Evolutionary conservation across 208 protist species (phyloP).

Genomic region (Acanthamoeba triangularis): DNA sequence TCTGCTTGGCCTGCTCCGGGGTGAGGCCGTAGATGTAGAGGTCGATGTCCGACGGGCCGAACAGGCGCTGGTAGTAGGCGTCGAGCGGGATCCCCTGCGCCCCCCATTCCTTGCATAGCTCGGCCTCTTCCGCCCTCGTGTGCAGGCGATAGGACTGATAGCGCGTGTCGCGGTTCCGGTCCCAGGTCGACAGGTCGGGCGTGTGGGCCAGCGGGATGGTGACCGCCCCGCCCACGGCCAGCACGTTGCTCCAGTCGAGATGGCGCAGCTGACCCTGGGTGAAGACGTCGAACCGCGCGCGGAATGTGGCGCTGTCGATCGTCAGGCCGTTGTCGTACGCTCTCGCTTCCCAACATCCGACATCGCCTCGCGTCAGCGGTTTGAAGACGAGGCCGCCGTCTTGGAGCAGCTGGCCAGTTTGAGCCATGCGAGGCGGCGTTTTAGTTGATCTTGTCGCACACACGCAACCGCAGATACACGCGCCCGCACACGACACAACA

Average conservation of each 20-base stretch:
- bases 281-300: not conserved
- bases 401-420: not conserved
- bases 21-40: constrained; percentile 2
- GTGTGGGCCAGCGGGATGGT: not conserved
- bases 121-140: not conserved
- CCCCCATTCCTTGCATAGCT: not conserved
- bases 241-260: not conserved
- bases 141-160: not conserved
- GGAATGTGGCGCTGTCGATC: not conserved
- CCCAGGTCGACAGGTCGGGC: not conserved
- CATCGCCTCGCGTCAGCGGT: not conserved
- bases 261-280: not conserved
- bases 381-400: not conserved
- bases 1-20: not conserved
- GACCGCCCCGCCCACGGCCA: not conserved
- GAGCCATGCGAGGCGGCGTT: too few species aligned
- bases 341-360: not conserved
- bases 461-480: too few species aligned
- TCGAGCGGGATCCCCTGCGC: constrained; percentile 1
- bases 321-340: not conserved
- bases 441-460: not conserved
- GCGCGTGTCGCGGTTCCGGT: not conserved
- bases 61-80: not conserved
- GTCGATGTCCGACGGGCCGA: not conserved
- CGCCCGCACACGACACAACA: too few species aligned